A percentile compares a stretch with the other conserved stretches of the same genome.
Evolutionary conservation across 371 early-diverging fungal species (phyloP).

Genomic region (Haplosporangium sp.): DNA sequence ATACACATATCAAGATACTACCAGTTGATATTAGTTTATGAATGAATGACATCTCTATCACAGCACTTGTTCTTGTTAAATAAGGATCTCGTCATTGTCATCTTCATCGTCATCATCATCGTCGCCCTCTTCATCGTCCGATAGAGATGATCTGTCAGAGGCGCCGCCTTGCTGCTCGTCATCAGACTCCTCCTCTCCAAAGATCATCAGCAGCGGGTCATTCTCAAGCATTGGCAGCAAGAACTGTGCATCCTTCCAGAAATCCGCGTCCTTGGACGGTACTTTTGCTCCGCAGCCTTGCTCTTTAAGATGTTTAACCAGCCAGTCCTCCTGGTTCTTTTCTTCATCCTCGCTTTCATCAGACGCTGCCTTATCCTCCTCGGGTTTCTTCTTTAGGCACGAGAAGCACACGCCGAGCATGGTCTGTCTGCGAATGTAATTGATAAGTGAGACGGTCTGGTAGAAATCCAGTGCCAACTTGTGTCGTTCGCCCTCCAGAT

Average conservation of each 20-base stretch:
- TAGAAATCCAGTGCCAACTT: slow-evolving; percentile 81
- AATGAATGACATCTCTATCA: neutral
- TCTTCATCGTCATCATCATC: slow-evolving; percentile 26
- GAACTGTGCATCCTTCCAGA: slow-evolving; percentile 85
- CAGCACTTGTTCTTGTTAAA: neutral
- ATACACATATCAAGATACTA: neutral
- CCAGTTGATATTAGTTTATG: neutral
- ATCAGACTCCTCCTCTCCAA: slow-evolving; percentile 74
- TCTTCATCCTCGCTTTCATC: slow-evolving; percentile 65
- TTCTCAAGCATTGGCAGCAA: slow-evolving; percentile 87
- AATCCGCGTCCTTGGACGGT: slow-evolving; percentile 62
- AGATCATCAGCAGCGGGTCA: slow-evolving; percentile 87
- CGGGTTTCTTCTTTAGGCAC: slow-evolving; percentile 68
- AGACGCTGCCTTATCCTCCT: slow-evolving; percentile 55
- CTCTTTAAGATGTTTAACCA: slow-evolving; percentile 52
- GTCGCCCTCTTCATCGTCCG: slow-evolving; percentile 33
- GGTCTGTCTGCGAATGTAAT: slow-evolving; percentile 86
- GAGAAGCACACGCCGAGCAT: slow-evolving; percentile 76
- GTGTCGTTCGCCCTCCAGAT: slow-evolving; percentile 70
- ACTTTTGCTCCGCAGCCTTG: slow-evolving; percentile 44
- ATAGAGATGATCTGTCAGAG: slow-evolving; percentile 24
- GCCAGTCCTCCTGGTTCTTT: slow-evolving; percentile 66
- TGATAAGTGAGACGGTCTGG: slow-evolving; percentile 85
- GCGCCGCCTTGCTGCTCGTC: slow-evolving; percentile 33
- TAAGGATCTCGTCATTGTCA: slow-evolving; percentile 35